phyloP scores from a whole-genome alignment of 371 early-diverging fungal genomes.

The Mortierella sp. region DNA sequence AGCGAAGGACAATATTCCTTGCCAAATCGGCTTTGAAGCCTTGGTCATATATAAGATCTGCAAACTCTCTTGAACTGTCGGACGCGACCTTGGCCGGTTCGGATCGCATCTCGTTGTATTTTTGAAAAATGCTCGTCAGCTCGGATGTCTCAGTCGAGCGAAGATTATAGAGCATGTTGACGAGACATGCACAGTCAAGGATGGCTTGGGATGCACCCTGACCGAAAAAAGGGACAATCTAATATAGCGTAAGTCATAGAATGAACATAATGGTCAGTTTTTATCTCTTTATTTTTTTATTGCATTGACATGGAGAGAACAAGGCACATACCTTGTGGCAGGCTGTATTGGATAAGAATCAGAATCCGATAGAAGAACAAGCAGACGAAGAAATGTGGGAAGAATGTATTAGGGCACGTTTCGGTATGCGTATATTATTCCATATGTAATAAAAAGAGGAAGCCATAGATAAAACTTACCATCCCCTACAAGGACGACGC shows the following conservation, averaged over 20 bases:
- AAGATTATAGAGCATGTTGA: conserved; percentile 27
- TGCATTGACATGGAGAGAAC: neutral
- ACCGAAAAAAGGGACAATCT: conserved; percentile 54
- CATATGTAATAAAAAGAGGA: neutral
- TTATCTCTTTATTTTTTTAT: no score
- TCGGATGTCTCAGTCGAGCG: neutral
- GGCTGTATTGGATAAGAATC: conserved; percentile 20
- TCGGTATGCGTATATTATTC: neutral
- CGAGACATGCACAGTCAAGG: conserved; percentile 39
- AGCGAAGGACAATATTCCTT: conserved; percentile 42
- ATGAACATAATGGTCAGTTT: neutral
- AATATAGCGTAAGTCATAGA: neutral
- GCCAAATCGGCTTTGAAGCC: conserved; percentile 49
- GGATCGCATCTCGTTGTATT: conserved; percentile 33
- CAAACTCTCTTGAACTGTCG: conserved; percentile 51
- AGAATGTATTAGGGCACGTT: neutral
- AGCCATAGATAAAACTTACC: conserved; percentile 10
- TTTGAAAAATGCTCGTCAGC: conserved; percentile 24
- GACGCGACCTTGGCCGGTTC: conserved; percentile 36
- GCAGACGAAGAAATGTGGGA: no score
- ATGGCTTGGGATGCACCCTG: conserved; percentile 55
- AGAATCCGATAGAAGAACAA: no score
- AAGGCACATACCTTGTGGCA: conserved; percentile 38
- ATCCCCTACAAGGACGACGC: conserved; percentile 52
- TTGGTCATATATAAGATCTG: conserved; percentile 50